Evolutionary conservation across 345 rosid genomes (phyloP), one percentile per base, ranked within the genome.

Genomic region (Cochlearia excelsa): DNA sequence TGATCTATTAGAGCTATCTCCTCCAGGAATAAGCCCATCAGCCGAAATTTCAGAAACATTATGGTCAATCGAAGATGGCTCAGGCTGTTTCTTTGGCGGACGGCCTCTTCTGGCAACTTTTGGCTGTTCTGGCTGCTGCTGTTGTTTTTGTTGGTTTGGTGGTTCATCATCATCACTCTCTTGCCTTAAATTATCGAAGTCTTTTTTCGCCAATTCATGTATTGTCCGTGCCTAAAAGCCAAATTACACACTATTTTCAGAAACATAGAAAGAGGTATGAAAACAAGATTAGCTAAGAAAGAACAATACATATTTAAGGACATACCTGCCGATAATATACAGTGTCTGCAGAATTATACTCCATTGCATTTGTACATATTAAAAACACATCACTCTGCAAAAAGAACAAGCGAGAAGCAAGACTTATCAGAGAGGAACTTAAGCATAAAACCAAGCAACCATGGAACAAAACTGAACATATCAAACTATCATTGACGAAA

Each of bases 361-460:
- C 82, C 99, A 93, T 89, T 29, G 99, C 99, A 57, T 93, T 93
- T 46, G 92, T 67, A 75, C 97, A 89, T 66, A 93, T 85, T 71
- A 89, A 73, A 68, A 83, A 77, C 52, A 93, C 74, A 54, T 93
- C 99, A 47, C 77, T 76, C 99, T 93, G 95, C 87, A 76, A 9
- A 35, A 71, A 34, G 16, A 35, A 16, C 23, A 16, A 16, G 23
- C 66, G 30, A 65, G 23, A 16, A 59, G 51, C 2, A 0, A 54
- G 1, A 37, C 2, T 2, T 46, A 48, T 60, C 39, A 66, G 48
- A 51, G n/a, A 67, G 8, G 28, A 16, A 23, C n/a, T 16, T 16
- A 16, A 16, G 23, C 23, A 16, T 16, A 16, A 16, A 16, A 16
- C 23, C 23, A 16, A 16, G 23, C 23, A 16, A 16, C 23, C 23